Conservation (phyloP, 441 rosid genomes). For the Adansonia grandidieri region DNA sequence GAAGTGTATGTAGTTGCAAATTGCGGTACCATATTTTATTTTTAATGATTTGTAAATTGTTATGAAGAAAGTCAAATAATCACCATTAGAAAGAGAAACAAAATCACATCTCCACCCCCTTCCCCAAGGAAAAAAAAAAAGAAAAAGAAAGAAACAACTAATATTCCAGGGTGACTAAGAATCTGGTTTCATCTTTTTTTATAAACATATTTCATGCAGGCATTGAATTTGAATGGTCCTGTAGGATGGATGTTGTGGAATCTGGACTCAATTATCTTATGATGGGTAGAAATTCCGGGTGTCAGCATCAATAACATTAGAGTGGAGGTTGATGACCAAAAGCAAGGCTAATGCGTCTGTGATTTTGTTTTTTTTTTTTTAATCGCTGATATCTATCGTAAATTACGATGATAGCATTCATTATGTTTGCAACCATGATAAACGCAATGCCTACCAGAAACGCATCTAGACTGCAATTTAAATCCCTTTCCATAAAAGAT, state of each 20-base stretch:
- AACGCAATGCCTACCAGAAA: too few relatives aligned
- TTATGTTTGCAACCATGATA: too few relatives aligned
- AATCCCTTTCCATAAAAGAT: not conserved
- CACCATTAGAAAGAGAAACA: not conserved
- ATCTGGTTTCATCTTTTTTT: not conserved
- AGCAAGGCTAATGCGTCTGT: conserved; percentile 35
- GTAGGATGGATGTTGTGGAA: conserved; percentile 69
- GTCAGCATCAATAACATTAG: conserved; percentile 61
- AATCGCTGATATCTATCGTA: too few relatives aligned
- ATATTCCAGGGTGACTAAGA: not conserved
- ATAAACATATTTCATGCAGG: conserved; percentile 40
- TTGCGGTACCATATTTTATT: not conserved
- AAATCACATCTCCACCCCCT: not conserved
- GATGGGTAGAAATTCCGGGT: conserved; percentile 80
- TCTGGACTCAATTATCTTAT: conserved; percentile 49
- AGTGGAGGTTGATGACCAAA: conserved; percentile 68
- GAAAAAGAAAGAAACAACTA: not conserved
- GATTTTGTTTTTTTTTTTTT: too few relatives aligned
- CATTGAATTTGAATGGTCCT: conserved; percentile 53
- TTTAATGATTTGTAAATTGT: conserved; percentile 1
- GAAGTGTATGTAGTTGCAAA: not conserved
- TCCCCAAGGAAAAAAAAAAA: not conserved
- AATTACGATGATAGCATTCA: too few relatives aligned
- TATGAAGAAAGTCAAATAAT: not conserved
- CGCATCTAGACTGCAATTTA: too few relatives aligned